phyloP scores from a whole-genome alignment of 352 stramenopile species.

The Pythium rishiriense region DNA sequence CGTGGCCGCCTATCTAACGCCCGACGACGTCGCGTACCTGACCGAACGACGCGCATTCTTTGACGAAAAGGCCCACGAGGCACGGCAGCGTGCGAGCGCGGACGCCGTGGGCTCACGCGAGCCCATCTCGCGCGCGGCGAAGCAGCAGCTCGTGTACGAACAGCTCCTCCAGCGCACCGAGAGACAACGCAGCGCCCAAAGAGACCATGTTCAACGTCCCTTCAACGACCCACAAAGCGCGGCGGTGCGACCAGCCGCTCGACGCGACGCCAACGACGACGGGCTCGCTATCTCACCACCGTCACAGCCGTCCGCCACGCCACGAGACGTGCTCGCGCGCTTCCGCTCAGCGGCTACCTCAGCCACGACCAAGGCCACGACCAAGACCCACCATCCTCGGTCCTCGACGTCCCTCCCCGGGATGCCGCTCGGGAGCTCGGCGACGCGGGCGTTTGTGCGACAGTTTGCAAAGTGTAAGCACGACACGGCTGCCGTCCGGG shows the following conservation, averaged over 20 bases:
- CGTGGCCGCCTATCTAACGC: not conserved
- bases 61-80: conserved; percentile 9
- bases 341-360: conserved; percentile 4
- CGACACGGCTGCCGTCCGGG: not conserved
- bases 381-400: not conserved
- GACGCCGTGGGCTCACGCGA: not conserved
- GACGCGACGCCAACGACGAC: too few relatives aligned
- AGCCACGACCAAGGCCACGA: not conserved
- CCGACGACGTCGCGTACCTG: conserved; percentile 15
- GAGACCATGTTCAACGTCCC: too few relatives aligned
- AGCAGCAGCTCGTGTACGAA: conserved; percentile 9
- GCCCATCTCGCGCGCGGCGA: conserved; percentile 2
- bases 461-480: conserved; percentile 7
- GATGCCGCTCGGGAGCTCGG: not conserved
- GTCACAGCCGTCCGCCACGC: not conserved
- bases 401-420: not conserved
- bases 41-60: not conserved
- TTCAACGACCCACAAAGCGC: too few relatives aligned
- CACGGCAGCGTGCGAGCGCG: not conserved
- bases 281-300: too few relatives aligned
- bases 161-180: conserved; percentile 16
- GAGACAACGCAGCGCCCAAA: too few relatives aligned
- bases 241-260: too few relatives aligned
- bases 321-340: conserved; percentile 10
- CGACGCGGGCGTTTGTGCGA: conserved; percentile 1